These are phyloP conservation scores for Neoboletus magnificus DNA, from an alignment of 768 basidiomycete species.

Conservation along the genomic window DNA sequence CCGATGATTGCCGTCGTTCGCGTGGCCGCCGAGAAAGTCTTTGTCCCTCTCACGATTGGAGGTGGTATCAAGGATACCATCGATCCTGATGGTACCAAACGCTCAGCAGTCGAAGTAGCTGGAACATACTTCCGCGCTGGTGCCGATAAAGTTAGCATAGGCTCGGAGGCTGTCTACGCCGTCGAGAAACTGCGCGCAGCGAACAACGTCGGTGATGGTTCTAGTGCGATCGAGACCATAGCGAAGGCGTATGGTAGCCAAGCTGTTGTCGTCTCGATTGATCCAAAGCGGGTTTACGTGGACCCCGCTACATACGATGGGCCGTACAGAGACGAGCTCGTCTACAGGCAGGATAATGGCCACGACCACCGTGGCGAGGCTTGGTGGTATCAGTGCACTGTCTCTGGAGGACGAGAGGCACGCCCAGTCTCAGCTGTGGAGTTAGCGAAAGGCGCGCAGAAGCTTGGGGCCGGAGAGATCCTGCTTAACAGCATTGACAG, in stretches of 20 bases:
- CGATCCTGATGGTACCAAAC: slow-evolving; percentile 91
- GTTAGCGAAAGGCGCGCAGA: slow-evolving; percentile 87
- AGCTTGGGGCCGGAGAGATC: slow-evolving; percentile 91
- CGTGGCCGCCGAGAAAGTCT: slow-evolving; percentile 83
- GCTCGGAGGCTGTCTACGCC: slow-evolving; percentile 91
- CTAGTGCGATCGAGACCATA: slow-evolving; percentile 91
- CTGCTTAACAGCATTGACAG: slow-evolving; percentile 95
- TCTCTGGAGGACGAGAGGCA: slow-evolving; percentile 84
- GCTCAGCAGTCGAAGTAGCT: slow-evolving; percentile 89
- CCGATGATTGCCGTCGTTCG: slow-evolving; percentile 97
- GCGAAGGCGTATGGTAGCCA: slow-evolving; percentile 88
- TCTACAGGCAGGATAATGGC: slow-evolving; percentile 42
- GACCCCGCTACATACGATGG: slow-evolving; percentile 62
- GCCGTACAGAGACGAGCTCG: slow-evolving; percentile 61
- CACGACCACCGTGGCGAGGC: slow-evolving; percentile 63
- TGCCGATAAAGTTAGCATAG: slow-evolving; percentile 98
- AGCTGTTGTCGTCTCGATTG: slow-evolving; percentile 96
- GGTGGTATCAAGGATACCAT: slow-evolving; percentile 96
- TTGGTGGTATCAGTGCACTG: slow-evolving; percentile 99
- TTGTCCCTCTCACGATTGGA: slow-evolving; percentile 97
- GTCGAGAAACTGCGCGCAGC: slow-evolving; percentile 74
- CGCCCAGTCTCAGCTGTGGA: slow-evolving; percentile 85
- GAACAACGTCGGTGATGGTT: slow-evolving; percentile 55
- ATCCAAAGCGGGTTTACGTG: slow-evolving; percentile 86
- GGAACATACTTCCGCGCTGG: slow-evolving; percentile 95